phyloP scores from a whole-genome alignment of 75 land plant species.

The Pinus albicaulis region DNA sequence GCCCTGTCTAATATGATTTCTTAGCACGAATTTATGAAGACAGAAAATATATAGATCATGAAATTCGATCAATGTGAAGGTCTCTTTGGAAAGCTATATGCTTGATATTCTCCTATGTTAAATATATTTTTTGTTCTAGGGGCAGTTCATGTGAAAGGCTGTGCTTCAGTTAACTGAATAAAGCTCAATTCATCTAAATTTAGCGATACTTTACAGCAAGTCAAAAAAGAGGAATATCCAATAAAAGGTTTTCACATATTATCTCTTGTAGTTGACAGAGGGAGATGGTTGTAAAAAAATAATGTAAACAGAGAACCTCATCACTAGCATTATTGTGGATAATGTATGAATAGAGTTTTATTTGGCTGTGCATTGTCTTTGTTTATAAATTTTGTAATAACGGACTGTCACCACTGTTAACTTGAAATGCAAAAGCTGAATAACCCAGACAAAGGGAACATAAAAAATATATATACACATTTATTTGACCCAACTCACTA shows the following conservation, averaged over 20 bases:
- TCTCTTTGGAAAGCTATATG: not conserved
- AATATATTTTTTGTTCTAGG: not conserved
- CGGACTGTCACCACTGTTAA: not conserved
- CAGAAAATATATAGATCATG: not conserved
- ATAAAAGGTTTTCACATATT: not conserved
- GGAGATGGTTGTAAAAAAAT: not conserved
- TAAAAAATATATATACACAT: too few species aligned
- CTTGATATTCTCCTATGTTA: not conserved
- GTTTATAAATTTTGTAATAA: not conserved
- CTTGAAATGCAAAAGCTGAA: too few species aligned
- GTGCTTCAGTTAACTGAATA: not conserved
- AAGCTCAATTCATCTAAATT: not conserved
- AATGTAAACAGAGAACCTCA: not conserved
- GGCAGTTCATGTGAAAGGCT: not conserved
- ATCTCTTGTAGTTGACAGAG: not conserved
- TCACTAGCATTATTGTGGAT: not conserved
- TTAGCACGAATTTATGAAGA: not conserved
- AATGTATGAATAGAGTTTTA: not conserved
- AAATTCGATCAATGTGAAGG: not conserved
- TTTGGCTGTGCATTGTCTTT: not conserved
- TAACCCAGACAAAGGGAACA: too few species aligned
- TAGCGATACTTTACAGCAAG: not conserved
- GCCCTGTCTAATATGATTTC: conserved; percentile 45
- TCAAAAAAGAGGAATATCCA: not conserved
- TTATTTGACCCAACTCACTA: too few species aligned